phyloP scores from a whole-genome alignment of 2,329 filamentous ascomycete species.

The Aspergillus ustus region DNA sequence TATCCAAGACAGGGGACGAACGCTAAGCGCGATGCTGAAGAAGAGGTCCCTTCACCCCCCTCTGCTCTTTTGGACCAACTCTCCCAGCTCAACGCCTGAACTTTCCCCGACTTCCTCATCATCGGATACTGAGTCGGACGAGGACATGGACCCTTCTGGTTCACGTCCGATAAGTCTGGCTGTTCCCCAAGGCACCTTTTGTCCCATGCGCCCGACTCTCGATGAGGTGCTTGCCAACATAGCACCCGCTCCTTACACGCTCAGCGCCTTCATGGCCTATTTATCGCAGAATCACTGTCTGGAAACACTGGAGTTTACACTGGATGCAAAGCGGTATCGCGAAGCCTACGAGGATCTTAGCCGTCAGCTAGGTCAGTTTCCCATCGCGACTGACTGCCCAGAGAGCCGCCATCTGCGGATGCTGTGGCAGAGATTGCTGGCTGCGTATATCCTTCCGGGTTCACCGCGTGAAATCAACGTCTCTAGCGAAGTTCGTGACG shows the following conservation, averaged over 20 bases:
- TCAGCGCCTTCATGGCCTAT: constrained; percentile 94
- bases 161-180: constrained; percentile 51
- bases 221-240: constrained; percentile 86
- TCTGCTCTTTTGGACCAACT: constrained; percentile 42
- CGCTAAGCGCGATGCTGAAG: constrained; percentile 44
- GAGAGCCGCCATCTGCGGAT: constrained; percentile 73
- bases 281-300: constrained; percentile 96
- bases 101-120: constrained; percentile 47
- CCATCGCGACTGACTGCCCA: constrained; percentile 56
- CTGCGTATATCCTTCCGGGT: constrained; percentile 86
- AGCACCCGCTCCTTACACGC: constrained; percentile 84
- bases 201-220: constrained; percentile 69
- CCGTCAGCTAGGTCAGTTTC: constrained; percentile 53
- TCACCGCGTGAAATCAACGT: constrained; percentile 89
- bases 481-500: constrained; percentile 81
- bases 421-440: constrained; percentile 85
- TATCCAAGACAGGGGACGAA: constrained; percentile 27
- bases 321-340: constrained; percentile 87
- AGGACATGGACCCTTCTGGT: constrained; percentile 48
- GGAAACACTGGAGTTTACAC: constrained; percentile 94
- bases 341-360: constrained; percentile 66
- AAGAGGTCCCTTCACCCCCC: constrained; percentile 42
- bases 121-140: constrained; percentile 50
- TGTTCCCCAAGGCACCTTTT: constrained; percentile 43
- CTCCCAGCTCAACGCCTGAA: constrained; percentile 52